Evolutionary conservation across 768 basidiomycete species (phyloP), one percentile per base, ranked within the genome.

Genomic region (Tulasnella sp.): DNA sequence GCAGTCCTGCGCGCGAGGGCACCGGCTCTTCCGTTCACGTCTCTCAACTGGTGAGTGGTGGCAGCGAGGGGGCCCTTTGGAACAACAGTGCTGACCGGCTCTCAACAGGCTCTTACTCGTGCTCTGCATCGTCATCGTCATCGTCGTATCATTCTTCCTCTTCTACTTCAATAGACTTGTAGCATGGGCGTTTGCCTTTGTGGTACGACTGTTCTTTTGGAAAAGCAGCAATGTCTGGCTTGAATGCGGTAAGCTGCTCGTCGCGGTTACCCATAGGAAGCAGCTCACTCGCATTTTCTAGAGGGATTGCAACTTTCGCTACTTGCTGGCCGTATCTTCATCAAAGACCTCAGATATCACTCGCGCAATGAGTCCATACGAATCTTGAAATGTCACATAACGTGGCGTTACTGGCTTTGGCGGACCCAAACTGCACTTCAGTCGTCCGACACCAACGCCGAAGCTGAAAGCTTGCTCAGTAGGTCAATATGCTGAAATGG

Each of bases 401-500:
- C 90, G 75, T 98, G 95, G 94, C 85, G 93, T 75, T 98, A 96
- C 79, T 98, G 96, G 96, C 84, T 93, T 64, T 88, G 94, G 72
- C 82, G 85, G 44, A 90, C 94, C 2, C 86, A 90, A 9, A 85
- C 87, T n/a, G 90, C 89, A 75, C 86, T 89, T 7, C 19, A 69
- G 42, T 17, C 35, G 5, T 26, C 42, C 62, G 52, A 41, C 12
- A 42, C 8, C 3, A 34, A 42, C 34, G 67, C 47, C 19, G 67
- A 68, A 84, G 82, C 17, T 83, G 82, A 68, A 88, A 88, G 74
- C 85, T 86, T 67, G 76, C 72, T 16, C 75, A 40, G 89, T 90
- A 77, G 71, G 19, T 62, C 5, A 17, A 36, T 22, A 69, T 11
- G 41, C n/a, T n/a, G 12, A 9, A 22, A 16, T 17, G 37, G 69